phyloP scores from a whole-genome alignment of 345 rosid genomes.

The Geranium brycei region DNA sequence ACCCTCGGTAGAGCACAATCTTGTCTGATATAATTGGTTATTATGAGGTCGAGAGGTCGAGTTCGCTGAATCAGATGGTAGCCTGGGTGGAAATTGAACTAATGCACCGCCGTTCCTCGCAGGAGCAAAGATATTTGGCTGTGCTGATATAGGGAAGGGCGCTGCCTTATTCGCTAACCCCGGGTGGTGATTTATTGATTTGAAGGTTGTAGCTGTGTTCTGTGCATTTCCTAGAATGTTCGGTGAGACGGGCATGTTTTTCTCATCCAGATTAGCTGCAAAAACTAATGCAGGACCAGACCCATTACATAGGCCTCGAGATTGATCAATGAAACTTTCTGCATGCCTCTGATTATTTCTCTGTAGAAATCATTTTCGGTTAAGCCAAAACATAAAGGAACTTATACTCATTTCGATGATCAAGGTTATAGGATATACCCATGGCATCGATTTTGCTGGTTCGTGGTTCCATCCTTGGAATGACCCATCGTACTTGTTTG shows the following conservation, averaged over 20 bases:
- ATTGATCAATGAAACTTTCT: conserved; percentile 39
- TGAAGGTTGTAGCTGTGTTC: conserved; percentile 24
- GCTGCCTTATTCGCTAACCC: conserved; percentile 23
- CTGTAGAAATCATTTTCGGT: conserved; percentile 23
- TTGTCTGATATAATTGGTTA: conserved; percentile 16
- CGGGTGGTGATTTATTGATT: conserved; percentile 30
- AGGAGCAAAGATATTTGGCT: conserved; percentile 34
- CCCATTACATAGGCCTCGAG: conserved; percentile 17
- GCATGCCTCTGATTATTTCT: conserved; percentile 32
- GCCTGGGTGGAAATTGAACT: conserved; percentile 26
- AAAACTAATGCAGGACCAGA: conserved; percentile 27
- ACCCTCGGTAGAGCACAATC: conserved; percentile 18
- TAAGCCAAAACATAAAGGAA: too few relatives aligned
- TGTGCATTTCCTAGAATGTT: conserved; percentile 26
- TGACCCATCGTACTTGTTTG: conserved; percentile 54
- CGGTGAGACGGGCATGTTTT: conserved; percentile 27
- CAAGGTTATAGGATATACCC: conserved; percentile 35
- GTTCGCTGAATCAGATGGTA: conserved; percentile 28
- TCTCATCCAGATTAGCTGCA: conserved; percentile 46
- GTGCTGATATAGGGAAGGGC: conserved; percentile 52
- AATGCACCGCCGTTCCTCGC: conserved; percentile 23
- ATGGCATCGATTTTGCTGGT: conserved; percentile 46
- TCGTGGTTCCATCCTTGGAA: conserved; percentile 70
- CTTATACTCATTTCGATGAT: too few relatives aligned
- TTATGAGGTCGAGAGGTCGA: conserved; percentile 21